Evolutionary conservation across 805 yeast genomes (phyloP).

Genomic region (Kurtzmaniella cleridarum): DNA sequence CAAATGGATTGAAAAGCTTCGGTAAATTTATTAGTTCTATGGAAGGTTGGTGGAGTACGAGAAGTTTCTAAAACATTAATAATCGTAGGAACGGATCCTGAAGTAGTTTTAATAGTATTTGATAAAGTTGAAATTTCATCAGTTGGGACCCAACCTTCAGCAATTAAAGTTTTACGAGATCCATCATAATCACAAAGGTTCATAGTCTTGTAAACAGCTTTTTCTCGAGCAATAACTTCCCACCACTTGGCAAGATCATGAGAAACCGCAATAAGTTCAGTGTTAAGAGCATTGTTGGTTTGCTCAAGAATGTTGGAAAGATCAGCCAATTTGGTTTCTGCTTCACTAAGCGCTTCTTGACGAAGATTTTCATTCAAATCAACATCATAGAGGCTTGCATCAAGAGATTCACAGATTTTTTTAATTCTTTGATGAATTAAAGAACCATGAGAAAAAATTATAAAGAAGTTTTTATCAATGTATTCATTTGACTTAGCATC

Average conservation of each 20-base stretch:
- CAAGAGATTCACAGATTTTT: constrained; percentile 85
- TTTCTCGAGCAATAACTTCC: constrained; percentile 59
- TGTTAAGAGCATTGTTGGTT: constrained; percentile 54
- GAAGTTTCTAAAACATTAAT: constrained; percentile 62
- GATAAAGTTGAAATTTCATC: constrained; percentile 67
- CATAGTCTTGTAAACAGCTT: constrained; percentile 72
- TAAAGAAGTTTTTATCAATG: constrained; percentile 74
- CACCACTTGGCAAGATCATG: constrained; percentile 74
- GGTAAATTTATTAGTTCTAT: constrained; percentile 91
- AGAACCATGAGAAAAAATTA: constrained; percentile 89
- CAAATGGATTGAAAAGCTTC: constrained; percentile 88
- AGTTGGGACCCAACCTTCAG: constrained; percentile 96
- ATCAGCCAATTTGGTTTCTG: constrained; percentile 25
- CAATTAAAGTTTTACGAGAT: constrained; percentile 78
- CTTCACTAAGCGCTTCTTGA: constrained; percentile 23
- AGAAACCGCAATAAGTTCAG: constrained; percentile 77
- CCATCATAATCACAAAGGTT: constrained; percentile 78
- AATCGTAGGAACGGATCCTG: constrained; percentile 45
- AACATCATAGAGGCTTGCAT: constrained; percentile 68
- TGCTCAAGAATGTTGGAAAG: constrained; percentile 30
- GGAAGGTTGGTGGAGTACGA: constrained; percentile 90
- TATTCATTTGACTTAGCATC: constrained; percentile 53
- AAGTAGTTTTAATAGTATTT: constrained; percentile 55
- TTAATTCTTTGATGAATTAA: constrained; percentile 65
- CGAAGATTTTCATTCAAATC: constrained; percentile 32